Evolutionary conservation across 2,329 filamentous ascomycete species (phyloP).

Genomic region (Claviceps capensis): DNA sequence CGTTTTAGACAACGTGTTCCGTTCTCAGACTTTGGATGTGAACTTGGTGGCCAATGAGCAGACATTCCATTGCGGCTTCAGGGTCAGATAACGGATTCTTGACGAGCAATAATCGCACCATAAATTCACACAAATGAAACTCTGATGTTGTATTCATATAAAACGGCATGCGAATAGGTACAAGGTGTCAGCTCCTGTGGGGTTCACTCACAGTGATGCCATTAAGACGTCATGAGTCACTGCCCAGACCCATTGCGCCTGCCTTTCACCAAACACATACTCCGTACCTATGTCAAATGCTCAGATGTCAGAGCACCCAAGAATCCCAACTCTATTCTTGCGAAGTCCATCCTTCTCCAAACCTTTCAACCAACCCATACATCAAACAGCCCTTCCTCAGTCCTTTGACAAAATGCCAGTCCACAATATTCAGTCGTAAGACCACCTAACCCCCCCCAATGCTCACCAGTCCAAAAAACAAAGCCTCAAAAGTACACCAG

Average conservation of each 20-base stretch:
- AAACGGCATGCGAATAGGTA: neutral
- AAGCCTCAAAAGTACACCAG: neutral
- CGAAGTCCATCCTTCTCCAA: neutral
- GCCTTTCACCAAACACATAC: neutral
- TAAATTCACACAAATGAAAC: too few relatives aligned
- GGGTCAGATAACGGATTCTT: too few relatives aligned
- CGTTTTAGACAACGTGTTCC: too few relatives aligned
- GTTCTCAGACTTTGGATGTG: too few relatives aligned
- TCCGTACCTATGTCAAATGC: neutral
- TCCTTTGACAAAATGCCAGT: neutral
- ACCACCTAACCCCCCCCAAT: neutral
- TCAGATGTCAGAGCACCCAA: too few relatives aligned
- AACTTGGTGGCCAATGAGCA: too few relatives aligned
- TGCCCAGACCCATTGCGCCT: neutral
- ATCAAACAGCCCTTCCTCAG: neutral
- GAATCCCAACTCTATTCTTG: too few relatives aligned
- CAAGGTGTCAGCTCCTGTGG: neutral
- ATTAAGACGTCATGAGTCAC: neutral
- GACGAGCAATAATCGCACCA: too few relatives aligned
- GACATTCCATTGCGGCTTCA: too few relatives aligned
- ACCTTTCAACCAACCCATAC: neutral
- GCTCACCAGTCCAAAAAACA: neutral
- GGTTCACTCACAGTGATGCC: neutral
- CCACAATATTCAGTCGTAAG: constrained; percentile 4
- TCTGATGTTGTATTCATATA: too few relatives aligned